Conservation (phyloP, 73 alveolate species). For the Durusdinium trenchii region DNA sequence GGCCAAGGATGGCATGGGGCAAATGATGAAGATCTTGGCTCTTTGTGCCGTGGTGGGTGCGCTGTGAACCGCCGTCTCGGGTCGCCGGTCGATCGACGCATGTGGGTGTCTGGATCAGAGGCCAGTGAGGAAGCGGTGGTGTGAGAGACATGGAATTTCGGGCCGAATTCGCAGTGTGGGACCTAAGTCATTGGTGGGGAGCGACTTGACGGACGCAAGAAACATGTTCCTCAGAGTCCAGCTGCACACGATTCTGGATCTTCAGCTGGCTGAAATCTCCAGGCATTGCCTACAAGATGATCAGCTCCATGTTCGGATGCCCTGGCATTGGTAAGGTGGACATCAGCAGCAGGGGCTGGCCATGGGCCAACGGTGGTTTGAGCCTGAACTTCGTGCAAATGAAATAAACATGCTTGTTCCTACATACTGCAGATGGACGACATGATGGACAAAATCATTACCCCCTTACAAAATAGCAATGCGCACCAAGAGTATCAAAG, state of each 20-base stretch:
- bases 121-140: neutral
- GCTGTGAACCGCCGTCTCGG: neutral
- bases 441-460: too few species aligned
- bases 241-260: too few species aligned
- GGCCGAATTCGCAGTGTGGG: neutral
- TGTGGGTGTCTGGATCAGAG: neutral
- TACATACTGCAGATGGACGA: too few species aligned
- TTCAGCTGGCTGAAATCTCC: too few species aligned
- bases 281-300: conserved; percentile 88
- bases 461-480: too few species aligned
- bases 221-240: too few species aligned
- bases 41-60: conserved; percentile 79
- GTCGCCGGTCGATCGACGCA: neutral
- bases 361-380: neutral
- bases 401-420: too few species aligned
- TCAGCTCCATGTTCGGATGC: conserved; percentile 36
- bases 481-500: too few species aligned
- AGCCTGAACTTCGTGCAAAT: neutral
- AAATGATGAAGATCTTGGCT: conserved; percentile 75
- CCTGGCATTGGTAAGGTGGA: neutral
- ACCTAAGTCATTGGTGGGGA: too few species aligned
- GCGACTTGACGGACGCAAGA: too few species aligned
- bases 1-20: conserved; percentile 76
- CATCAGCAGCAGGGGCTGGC: too few species aligned
- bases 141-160: neutral